Evolutionary conservation across 352 stramenopile genomes (phyloP).

Genomic region (Phytophthora litchii): DNA sequence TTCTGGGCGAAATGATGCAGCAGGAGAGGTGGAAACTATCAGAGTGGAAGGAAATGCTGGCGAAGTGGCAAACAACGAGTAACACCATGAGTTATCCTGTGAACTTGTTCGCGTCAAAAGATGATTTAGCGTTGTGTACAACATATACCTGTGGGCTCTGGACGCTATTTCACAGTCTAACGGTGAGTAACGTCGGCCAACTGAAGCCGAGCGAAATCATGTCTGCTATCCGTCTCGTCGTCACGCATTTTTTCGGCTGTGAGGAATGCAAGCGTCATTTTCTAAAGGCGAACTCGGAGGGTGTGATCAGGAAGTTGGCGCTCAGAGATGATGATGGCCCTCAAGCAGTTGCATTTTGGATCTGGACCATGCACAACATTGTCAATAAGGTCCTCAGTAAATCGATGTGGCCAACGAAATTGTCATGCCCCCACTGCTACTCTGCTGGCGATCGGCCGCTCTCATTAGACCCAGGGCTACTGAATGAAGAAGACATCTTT

Average conservation of each 20-base stretch:
- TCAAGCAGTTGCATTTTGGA: constrained; percentile 61
- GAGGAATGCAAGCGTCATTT: constrained; percentile 77
- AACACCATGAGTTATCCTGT: constrained; percentile 57
- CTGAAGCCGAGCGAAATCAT: constrained; percentile 59
- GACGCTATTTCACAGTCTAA: constrained; percentile 80
- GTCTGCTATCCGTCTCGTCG: constrained; percentile 65
- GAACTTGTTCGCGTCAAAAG: constrained; percentile 56
- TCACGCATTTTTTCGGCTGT: constrained; percentile 81
- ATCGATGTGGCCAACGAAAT: constrained; percentile 55
- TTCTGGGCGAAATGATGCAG: constrained; percentile 43
- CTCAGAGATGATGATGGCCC: constrained; percentile 44
- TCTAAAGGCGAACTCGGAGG: constrained; percentile 60
- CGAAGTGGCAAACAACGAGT: constrained; percentile 55
- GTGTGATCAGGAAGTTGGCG: constrained; percentile 45
- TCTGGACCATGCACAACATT: constrained; percentile 84
- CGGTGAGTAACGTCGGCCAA: constrained; percentile 32
- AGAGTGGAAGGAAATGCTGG: constrained; percentile 59
- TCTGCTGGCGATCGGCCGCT: constrained; percentile 36
- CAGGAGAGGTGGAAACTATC: constrained; percentile 45
- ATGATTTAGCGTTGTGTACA: constrained; percentile 57
- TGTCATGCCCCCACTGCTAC: constrained; percentile 59
- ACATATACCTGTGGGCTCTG: constrained; percentile 84
- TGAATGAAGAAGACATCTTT: constrained; percentile 54
- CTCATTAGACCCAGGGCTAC: constrained; percentile 45
- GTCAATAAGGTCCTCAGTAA: constrained; percentile 76